Evolutionary conservation across 1,284 basidiomycete species (phyloP).

Genomic region (Fistulinella staudtii): DNA sequence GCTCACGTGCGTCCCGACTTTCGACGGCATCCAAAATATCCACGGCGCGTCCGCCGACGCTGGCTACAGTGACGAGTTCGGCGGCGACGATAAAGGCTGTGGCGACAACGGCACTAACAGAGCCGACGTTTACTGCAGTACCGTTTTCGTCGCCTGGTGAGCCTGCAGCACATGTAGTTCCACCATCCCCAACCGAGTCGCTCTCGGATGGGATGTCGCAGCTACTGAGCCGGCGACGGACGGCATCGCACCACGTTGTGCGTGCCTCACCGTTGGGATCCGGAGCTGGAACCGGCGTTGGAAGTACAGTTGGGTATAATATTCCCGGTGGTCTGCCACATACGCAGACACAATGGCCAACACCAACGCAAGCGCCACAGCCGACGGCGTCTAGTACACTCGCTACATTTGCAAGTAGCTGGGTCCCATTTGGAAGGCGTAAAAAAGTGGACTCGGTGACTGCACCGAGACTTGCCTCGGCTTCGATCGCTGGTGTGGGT

Average conservation of each 20-base stretch:
- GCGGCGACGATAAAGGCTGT: conserved; percentile 49
- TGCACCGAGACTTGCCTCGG: neutral
- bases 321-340: conserved; percentile 10
- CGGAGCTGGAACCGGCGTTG: conserved; percentile 5
- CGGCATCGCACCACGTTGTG: conserved; percentile 53
- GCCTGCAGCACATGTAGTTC: too few relatives aligned
- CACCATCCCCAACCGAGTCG: conserved; percentile 57
- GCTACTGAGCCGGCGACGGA: conserved; percentile 45
- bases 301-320: neutral
- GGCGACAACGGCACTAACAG: conserved; percentile 65
- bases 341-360: neutral
- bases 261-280: conserved; percentile 45
- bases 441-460: conserved; percentile 38
- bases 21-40: conserved; percentile 65
- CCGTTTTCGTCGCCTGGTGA: conserved; percentile 38
- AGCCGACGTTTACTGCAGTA: conserved; percentile 39
- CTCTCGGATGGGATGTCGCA: conserved; percentile 54
- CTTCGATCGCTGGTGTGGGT: conserved; percentile 8
- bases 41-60: conserved; percentile 49
- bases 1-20: conserved; percentile 61
- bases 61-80: conserved; percentile 45
- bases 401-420: conserved; percentile 62
- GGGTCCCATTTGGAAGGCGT: conserved; percentile 59
- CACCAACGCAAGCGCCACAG: neutral
- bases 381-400: conserved; percentile 43